phyloP scores from a whole-genome alignment of 192 early-diverging fungal genomes.

The Coemansia sp. region DNA sequence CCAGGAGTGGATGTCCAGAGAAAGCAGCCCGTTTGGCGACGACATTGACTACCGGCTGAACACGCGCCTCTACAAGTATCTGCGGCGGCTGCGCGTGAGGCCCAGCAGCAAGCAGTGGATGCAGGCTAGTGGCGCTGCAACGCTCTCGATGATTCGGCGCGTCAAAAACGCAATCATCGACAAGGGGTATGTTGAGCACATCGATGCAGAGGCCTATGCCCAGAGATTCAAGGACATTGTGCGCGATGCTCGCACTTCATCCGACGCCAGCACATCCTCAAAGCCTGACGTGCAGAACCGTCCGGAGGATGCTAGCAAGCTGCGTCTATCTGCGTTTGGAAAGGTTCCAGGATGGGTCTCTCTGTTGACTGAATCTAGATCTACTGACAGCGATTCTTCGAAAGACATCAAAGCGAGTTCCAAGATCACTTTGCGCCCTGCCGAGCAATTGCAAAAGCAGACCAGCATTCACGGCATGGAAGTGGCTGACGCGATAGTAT shows the following conservation, averaged over 20 bases:
- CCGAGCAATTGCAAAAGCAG: background rate
- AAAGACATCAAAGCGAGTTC: background rate
- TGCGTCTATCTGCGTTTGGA: conserved; percentile 32
- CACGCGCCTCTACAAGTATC: conserved; percentile 35
- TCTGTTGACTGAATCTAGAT: conserved; percentile 6
- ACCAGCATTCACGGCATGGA: background rate
- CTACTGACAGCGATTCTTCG: background rate
- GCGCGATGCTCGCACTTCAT: conserved; percentile 6
- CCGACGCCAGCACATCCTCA: conserved; percentile 7
- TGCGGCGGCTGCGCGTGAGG: conserved; percentile 29
- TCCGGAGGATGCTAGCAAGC: conserved; percentile 4
- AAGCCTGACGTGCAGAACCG: background rate
- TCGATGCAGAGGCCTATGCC: conserved; percentile 23
- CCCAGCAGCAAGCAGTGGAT: conserved; percentile 45
- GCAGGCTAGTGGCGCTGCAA: conserved; percentile 39
- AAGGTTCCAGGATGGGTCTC: conserved; percentile 19
- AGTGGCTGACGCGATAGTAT: background rate
- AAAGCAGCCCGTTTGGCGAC: conserved; percentile 36
- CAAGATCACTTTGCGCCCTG: background rate
- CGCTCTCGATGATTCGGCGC: conserved; percentile 47
- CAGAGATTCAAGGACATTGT: conserved; percentile 22
- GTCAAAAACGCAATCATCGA: conserved; percentile 21
- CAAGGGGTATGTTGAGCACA: conserved; percentile 30
- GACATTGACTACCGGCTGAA: conserved; percentile 44
- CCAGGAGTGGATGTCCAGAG: conserved; percentile 30